Conservation (phyloP, 2,329 filamentous ascomycete genomes). For the Cercospora sp. region DNA sequence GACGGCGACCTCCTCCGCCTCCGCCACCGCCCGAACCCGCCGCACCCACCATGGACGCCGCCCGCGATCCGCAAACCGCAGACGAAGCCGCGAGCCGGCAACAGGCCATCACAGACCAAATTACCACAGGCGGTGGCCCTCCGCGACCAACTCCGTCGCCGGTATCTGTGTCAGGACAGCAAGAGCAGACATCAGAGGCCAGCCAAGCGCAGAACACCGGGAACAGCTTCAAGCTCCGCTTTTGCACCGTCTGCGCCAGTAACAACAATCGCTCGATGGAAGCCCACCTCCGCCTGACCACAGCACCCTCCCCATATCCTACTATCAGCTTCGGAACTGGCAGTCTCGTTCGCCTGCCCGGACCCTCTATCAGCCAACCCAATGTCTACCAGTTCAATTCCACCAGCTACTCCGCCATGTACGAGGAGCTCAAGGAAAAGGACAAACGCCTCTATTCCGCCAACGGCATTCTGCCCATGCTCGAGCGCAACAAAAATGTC, state of each 20-base stretch:
- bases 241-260: slow-evolving; percentile 98
- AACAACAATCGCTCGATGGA: slow-evolving; percentile 99
- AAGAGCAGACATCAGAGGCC: slow-evolving; percentile 31
- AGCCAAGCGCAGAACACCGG: slow-evolving; percentile 30
- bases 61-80: slow-evolving; percentile 22
- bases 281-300: slow-evolving; percentile 88
- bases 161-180: background rate
- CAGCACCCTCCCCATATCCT: slow-evolving; percentile 68
- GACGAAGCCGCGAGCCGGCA: slow-evolving; percentile 22
- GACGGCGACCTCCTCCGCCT: slow-evolving; percentile 33
- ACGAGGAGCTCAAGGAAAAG: slow-evolving; percentile 82
- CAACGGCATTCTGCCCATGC: slow-evolving; percentile 94
- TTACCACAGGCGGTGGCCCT: background rate
- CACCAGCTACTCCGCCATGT: slow-evolving; percentile 93
- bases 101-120: slow-evolving; percentile 43
- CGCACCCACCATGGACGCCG: slow-evolving; percentile 16
- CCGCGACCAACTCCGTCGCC: background rate
- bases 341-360: slow-evolving; percentile 87
- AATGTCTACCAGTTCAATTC: slow-evolving; percentile 99
- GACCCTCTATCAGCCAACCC: slow-evolving; percentile 85
- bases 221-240: slow-evolving; percentile 76
- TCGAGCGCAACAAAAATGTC: slow-evolving; percentile 84
- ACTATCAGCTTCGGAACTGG: slow-evolving; percentile 98
- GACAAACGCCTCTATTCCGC: slow-evolving; percentile 84
- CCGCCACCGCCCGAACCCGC: slow-evolving; percentile 53